Percentiles rank a stretch among this genome's conserved stretches.
These are phyloP conservation scores for Paspalum notatum DNA, from an alignment of 176 grass and related monocot species.

Conservation along the genomic window DNA sequence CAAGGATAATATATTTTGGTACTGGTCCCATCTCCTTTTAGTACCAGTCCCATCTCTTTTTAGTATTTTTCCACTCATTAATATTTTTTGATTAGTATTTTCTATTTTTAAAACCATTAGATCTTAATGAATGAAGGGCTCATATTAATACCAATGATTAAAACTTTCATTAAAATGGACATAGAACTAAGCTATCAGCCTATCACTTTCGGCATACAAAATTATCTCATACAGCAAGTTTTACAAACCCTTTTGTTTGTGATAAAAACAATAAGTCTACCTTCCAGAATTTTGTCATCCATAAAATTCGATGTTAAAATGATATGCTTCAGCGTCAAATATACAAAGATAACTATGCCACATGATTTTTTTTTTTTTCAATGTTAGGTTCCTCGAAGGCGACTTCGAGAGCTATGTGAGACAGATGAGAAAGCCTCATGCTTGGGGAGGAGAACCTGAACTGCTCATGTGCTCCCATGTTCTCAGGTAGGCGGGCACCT, in stretches of 20 bases:
- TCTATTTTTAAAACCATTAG: no score
- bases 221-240: neutral
- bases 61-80: no score
- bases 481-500: conserved; percentile 51
- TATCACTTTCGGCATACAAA: neutral
- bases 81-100: no score
- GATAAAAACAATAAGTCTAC: neutral
- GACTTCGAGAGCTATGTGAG: conserved; percentile 89
- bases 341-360: neutral
- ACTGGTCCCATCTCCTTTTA: no score
- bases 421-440: conserved; percentile 86
- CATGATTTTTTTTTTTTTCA: neutral
- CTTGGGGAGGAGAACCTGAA: conserved; percentile 94
- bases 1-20: no score
- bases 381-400: conserved; percentile 81
- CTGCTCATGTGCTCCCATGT: conserved; percentile 96
- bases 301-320: neutral
- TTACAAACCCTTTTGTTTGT: neutral
- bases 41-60: no score
- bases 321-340: neutral
- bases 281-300: neutral
- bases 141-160: no score
- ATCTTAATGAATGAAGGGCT: no score
- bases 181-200: neutral
- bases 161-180: no score